These are phyloP conservation scores for Zizania palustris DNA, from an alignment of 202 grass and related monocot genomes.

Conservation along the genomic window DNA sequence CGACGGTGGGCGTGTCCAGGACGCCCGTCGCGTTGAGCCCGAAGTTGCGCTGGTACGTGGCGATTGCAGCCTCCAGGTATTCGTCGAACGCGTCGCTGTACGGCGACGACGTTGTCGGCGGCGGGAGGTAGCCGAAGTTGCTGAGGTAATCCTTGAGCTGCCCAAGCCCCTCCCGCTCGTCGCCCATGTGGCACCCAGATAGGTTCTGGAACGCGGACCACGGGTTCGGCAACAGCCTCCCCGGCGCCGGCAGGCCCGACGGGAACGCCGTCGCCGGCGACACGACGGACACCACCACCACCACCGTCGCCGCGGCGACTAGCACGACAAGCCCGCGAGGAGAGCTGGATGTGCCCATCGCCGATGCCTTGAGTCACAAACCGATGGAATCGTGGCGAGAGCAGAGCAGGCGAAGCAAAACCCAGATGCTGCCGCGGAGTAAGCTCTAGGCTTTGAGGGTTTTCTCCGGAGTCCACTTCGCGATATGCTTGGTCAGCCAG, in stretches of 20 bases:
- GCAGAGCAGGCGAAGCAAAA: not conserved
- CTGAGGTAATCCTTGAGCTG: constrained; percentile 72
- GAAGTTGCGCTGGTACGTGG: constrained; percentile 77
- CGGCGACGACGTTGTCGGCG: constrained; percentile 45
- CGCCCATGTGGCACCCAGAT: constrained; percentile 73
- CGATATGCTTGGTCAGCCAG: constrained; percentile 30
- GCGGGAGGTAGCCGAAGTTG: constrained; percentile 79
- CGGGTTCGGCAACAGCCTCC: constrained; percentile 53
- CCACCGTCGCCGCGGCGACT: not conserved
- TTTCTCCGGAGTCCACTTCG: not conserved
- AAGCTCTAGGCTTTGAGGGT: constrained; percentile 46
- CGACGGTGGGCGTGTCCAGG: constrained; percentile 60
- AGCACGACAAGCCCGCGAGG: not conserved
- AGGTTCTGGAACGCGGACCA: constrained; percentile 84
- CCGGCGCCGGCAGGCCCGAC: not conserved
- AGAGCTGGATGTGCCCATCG: constrained; percentile 35
- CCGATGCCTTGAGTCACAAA: not conserved
- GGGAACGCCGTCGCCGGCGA: constrained; percentile 34
- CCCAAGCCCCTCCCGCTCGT: constrained; percentile 56
- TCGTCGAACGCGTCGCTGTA: constrained; percentile 77
- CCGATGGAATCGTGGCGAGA: not conserved
- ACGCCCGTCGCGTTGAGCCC: constrained; percentile 63
- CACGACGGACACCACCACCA: not conserved
- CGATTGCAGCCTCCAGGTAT: constrained; percentile 55
- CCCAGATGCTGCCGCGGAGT: constrained; percentile 31